Base-by-base conservation (phyloP, 1,284 basidiomycete species). In the Cystobasidium slooffiae region DNA sequence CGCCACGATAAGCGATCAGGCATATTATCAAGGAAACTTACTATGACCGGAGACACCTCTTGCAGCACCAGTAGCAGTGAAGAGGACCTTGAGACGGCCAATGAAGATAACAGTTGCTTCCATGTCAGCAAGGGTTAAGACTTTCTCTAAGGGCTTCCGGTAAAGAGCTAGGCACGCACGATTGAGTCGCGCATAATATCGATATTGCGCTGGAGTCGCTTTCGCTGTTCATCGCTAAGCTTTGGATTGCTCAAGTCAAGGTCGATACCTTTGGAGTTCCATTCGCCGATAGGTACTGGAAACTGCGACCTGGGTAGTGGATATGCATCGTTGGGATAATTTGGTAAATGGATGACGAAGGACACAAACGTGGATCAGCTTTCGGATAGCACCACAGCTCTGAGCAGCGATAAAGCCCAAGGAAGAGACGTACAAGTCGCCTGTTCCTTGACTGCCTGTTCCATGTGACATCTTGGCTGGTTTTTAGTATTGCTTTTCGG, bases 31-130 rank as follows among this genome's bases (percentile, higher is more conserved):
- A 37, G 1, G 8, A 63, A n/a, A 53, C 63, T 72, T 74, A 55
- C 91, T 92, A 82, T 93, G 91, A 41, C 91, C 91, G 78, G 90
- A 91, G 62, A 91, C 90, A 65, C 91, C 91, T 67, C 91, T 59
- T 63, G 75, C 72, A n/a, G 65, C 55, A 20, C 75, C 75, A 41
- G 73, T 69, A 55, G 73, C 66, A 39, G 76, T 70, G 64, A 68
- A 72, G 68, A 75, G 64, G 56, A 75, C 64, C 59, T 61, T 61
- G 51, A 46, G 18, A 59, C 16, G 3, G 22, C 4, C 20, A 61
- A 10, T 1, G 1, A 43, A 31, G 18, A 31, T 5, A 1, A 31
- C 31, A 31, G 1, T 31, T 31, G 31, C 5, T 2, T 31, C 31
- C 31, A 5, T 31, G 31, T 31, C 31, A 31, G 31, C 31, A 31